Evolutionary conservation across 805 yeast species (phyloP).

Genomic region (Lachancea waltii): DNA sequence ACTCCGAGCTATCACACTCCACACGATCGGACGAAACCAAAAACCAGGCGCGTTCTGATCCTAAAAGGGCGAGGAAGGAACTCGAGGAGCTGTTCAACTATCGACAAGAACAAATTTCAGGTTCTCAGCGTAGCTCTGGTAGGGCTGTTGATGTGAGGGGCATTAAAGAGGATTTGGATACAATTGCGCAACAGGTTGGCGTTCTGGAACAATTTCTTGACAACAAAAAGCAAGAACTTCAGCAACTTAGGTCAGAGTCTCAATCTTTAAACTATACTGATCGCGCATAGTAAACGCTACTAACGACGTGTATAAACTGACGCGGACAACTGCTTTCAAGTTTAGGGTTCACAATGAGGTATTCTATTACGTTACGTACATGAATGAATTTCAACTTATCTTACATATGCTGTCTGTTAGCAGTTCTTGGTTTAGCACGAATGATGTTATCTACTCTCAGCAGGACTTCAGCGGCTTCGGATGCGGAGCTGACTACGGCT

Average conservation of each 20-base stretch:
- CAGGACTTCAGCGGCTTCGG: slow-evolving; percentile 97
- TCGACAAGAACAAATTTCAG: slow-evolving; percentile 48
- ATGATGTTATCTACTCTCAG: slow-evolving; percentile 94
- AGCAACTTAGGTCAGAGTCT: slow-evolving; percentile 40
- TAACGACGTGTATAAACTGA: too few species aligned
- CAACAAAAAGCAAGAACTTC: slow-evolving; percentile 56
- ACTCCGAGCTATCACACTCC: slow-evolving; percentile 54
- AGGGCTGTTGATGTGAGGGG: slow-evolving; percentile 38
- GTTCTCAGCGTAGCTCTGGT: slow-evolving; percentile 11
- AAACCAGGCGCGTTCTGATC: slow-evolving; percentile 17
- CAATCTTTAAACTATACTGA: slow-evolving; percentile 10
- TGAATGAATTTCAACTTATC: slow-evolving; percentile 6
- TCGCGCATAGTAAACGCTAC: slow-evolving; percentile 3
- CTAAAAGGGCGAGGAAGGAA: slow-evolving; percentile 46
- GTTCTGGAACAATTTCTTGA: slow-evolving; percentile 63
- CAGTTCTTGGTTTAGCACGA: slow-evolving; percentile 95
- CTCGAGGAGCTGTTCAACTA: slow-evolving; percentile 76
- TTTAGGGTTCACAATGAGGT: not conserved
- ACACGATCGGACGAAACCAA: slow-evolving; percentile 33
- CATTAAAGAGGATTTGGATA: slow-evolving; percentile 54
- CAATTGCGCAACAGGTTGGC: slow-evolving; percentile 69
- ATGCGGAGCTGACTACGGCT: slow-evolving; percentile 90
- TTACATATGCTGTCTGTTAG: slow-evolving; percentile 58
- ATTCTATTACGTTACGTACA: slow-evolving; percentile 4
- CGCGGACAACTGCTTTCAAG: too few species aligned